These are phyloP conservation scores for Sambucus nigra DNA, from an alignment of 129 eudicot genomes.

Conservation along the genomic window DNA sequence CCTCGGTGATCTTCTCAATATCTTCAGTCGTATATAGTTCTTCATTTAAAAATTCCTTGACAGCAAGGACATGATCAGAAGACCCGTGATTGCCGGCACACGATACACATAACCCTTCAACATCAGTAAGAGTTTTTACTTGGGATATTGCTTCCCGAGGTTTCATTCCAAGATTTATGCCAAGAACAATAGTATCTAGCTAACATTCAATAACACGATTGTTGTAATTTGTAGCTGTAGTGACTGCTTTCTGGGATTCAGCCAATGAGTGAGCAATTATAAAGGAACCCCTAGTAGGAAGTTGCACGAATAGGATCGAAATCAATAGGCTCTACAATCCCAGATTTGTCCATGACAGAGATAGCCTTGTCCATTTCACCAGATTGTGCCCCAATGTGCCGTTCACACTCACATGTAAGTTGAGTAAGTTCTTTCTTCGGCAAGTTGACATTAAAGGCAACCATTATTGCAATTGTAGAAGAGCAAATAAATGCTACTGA, in stretches of 20 bases:
- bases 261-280: too few species aligned
- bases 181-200: slow-evolving; percentile 65
- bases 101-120: slow-evolving; percentile 66
- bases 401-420: slow-evolving; percentile 70
- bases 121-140: slow-evolving; percentile 74
- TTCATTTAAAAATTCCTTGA: slow-evolving; percentile 65
- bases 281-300: slow-evolving; percentile 63
- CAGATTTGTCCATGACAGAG: too few species aligned
- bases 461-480: too few species aligned
- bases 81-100: slow-evolving; percentile 61
- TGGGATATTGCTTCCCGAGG: slow-evolving; percentile 54
- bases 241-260: too few species aligned
- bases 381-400: slow-evolving; percentile 90
- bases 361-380: slow-evolving; percentile 99
- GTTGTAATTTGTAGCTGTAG: slow-evolving; percentile 71
- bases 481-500: slow-evolving; percentile 92
- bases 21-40: slow-evolving; percentile 67
- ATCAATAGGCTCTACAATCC: slow-evolving; percentile 68
- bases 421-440: too few species aligned
- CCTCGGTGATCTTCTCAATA: slow-evolving; percentile 46
- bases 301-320: slow-evolving; percentile 73
- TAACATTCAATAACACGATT: slow-evolving; percentile 77
- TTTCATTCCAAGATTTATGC: slow-evolving; percentile 70
- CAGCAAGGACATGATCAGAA: slow-evolving; percentile 70
- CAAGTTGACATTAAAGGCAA: too few species aligned